Evolutionary conservation across 257 asterid species (phyloP), one percentile per base, ranked within the genome.

Genomic region (Striga asiatica): DNA sequence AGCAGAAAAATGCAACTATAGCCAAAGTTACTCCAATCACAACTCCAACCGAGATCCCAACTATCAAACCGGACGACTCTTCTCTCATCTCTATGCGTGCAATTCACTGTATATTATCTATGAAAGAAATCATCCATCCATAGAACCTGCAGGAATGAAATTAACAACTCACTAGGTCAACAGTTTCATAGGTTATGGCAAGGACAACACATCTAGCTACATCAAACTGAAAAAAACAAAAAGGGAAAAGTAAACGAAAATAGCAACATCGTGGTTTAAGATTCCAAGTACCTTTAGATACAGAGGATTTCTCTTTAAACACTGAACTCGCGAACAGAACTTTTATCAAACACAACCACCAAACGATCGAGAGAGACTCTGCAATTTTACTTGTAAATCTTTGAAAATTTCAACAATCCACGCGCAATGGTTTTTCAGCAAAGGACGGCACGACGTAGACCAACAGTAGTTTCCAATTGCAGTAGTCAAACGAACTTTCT

Each of bases 31-130:
- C 68, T 56, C 95, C 95, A 5, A 85, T 79, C 42, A 85, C 89
- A 50, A 85, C 78, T 59, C 95, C 95, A 38, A 81, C 72, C 24
- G 89, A 81, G 60, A 85, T 64, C 43, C 93, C 95, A 42, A 85
- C 64, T 20, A 81, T 71, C 21, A 85, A 68, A 12, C 89, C 86
- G 5, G 66, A 27, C 7, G 85, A 69, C 66, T 71, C 78, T 20
- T 50, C 82, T 60, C 70, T 74, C 93, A 81, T 85, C 42, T 70
- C 82, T 54, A 58, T 50, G 66, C 63, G 21, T 11, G n/a, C 39
- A 45, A 35, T 66, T 64, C 48, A 64, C 38, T 23, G 2, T 68
- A 54, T 42, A 51, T 70, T 54, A 75, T n/a, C 63, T 62, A 73
- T 51, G 39, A 34, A 67, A 28, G n/a, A 32, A 48, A 24, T 47